Conservation (phyloP, 805 yeast species). For the Suhomyces canberraensis region DNA sequence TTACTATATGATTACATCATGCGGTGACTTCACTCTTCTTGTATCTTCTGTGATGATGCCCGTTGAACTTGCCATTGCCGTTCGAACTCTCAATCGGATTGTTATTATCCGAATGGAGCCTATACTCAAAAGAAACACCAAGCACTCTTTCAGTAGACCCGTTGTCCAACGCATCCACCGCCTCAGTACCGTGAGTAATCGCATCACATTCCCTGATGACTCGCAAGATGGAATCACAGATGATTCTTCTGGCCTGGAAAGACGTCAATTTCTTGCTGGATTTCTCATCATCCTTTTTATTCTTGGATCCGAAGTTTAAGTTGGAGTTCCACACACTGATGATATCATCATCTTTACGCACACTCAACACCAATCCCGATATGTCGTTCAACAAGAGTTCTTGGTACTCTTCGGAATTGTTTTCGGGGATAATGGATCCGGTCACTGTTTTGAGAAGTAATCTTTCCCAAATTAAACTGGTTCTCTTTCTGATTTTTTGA, state of each 20-base stretch:
- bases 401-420: constrained; percentile 30
- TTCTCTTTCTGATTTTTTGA: constrained; percentile 28
- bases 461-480: constrained; percentile 53
- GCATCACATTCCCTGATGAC: constrained; percentile 48
- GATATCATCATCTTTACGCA: constrained; percentile 57
- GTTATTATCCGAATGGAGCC: constrained; percentile 41
- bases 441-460: constrained; percentile 50
- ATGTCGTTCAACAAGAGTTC: constrained; percentile 47
- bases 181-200: constrained; percentile 35
- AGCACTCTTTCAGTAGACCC: constrained; percentile 41
- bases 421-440: constrained; percentile 46
- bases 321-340: constrained; percentile 62
- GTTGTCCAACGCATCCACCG: constrained; percentile 28
- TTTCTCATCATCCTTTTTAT: constrained; percentile 20
- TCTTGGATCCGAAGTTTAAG: constrained; percentile 28
- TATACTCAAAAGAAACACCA: constrained; percentile 46
- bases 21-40: not conserved
- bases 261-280: constrained; percentile 33
- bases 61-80: constrained; percentile 5
- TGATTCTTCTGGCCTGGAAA: constrained; percentile 43
- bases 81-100: constrained; percentile 8
- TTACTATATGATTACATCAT: too few relatives aligned
- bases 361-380: constrained; percentile 57
- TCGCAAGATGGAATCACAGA: constrained; percentile 45
- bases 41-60: constrained; percentile 7